Evolutionary conservation across 2,329 filamentous ascomycete genomes (phyloP).

Genomic region (Curvularia hawaiiensis): DNA sequence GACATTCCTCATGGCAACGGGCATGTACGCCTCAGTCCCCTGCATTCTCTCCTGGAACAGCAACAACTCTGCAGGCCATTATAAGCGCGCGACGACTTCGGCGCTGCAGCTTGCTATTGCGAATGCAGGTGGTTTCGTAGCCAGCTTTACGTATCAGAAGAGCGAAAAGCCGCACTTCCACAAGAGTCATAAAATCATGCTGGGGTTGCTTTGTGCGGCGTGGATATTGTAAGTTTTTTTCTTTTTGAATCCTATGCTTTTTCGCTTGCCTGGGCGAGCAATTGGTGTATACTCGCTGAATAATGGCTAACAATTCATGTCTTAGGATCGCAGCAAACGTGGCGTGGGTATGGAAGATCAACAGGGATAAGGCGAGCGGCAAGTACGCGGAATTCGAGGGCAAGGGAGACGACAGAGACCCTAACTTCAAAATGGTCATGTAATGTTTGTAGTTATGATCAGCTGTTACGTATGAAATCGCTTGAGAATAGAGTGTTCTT

Average conservation of each 20-base stretch:
- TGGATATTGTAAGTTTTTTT: constrained; percentile 65
- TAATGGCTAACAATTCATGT: not conserved
- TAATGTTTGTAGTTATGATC: constrained; percentile 34
- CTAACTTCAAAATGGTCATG: constrained; percentile 64
- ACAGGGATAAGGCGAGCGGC: constrained; percentile 64
- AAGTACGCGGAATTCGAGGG: constrained; percentile 64
- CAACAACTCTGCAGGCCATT: constrained; percentile 72
- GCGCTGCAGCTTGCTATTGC: constrained; percentile 70
- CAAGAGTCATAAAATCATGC: constrained; percentile 65
- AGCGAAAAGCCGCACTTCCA: constrained; percentile 61
- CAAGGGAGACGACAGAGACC: constrained; percentile 67
- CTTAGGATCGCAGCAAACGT: constrained; percentile 65
- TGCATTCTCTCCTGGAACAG: constrained; percentile 69
- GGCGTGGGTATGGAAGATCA: constrained; percentile 67
- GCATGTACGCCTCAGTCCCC: constrained; percentile 67
- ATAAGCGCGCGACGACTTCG: constrained; percentile 70
- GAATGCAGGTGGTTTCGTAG: constrained; percentile 70
- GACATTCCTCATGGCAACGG: constrained; percentile 70
- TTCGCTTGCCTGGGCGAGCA: too few relatives aligned
- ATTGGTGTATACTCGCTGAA: not conserved
- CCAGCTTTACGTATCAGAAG: constrained; percentile 67
- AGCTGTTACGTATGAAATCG: not conserved
- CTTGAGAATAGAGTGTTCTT: not conserved
- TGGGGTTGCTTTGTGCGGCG: constrained; percentile 64
- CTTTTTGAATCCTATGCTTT: too few relatives aligned